Base-by-base conservation (phyloP, 306 rosid species). In the Quercus gilva region DNA sequence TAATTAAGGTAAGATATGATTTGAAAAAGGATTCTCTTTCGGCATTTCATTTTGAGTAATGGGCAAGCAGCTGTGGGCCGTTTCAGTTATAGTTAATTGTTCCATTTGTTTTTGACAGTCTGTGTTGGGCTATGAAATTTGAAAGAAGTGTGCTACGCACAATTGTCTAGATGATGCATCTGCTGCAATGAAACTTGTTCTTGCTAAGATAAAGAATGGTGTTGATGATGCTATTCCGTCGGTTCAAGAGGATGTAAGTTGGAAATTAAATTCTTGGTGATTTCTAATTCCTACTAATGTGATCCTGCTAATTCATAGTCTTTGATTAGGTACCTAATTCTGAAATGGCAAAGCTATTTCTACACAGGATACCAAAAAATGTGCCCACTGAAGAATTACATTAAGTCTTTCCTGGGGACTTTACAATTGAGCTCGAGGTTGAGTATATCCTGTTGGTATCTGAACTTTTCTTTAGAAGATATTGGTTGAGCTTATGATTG, bases 161-260 rank as follows among this genome's bases (percentile, higher is more conserved):
- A 89, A 91, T 80, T 93, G 99, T 90, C 79, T 84, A 69, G 93
- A 95, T 73, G 97, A 92, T 89, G 97, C 97, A 63, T 31, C 76
- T 75, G 97, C 99, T 74, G 94, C 99, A 60, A 93, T 95, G 99
- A 87, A 95, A 75, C 99, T 95, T 84, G 95, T 74, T 73, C 92
- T 91, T 83, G 97, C 96, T 25, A 91, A 77, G 88, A 73, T 95
- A 75, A 86, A 86, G 57, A 80, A 81, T 11, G 92, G 91, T 20
- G 85, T 83, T 53, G 92, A 88, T 58, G 86, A 55, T 68, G 71
- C 77, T 61, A 74, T 90, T 60, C 74, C 90, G 3, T 59, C 78
- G 74, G 67, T 64, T 81, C 82, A 84, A 81, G 87, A 84, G 69
- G 88, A 55, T 76, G 99, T 93, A 89, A 88, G 92, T 80, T 72